Conservation (phyloP, 768 basidiomycete species). For the Tulasnella sp. region DNA sequence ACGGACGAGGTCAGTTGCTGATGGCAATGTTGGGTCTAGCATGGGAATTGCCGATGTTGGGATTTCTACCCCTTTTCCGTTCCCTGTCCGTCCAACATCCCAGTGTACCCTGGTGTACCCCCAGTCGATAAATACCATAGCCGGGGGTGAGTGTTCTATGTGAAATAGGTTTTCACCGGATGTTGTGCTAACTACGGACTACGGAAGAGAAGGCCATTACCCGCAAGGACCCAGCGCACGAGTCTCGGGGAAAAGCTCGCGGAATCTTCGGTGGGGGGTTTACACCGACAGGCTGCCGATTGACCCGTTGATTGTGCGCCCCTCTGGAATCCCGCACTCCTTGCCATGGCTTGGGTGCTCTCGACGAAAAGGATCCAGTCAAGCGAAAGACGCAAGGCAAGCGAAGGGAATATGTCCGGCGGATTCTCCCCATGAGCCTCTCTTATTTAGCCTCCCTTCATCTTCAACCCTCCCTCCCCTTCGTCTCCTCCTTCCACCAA, state of each 20-base stretch:
- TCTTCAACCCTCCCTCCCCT: neutral
- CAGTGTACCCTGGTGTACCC: neutral
- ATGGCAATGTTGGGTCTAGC: neutral
- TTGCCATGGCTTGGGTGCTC: neutral
- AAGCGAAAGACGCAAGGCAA: neutral
- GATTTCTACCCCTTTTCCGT: neutral
- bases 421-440: neutral
- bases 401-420: constrained; percentile 3
- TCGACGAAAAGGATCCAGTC: neutral
- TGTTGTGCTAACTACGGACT: neutral
- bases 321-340: neutral
- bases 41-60: neutral
- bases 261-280: neutral
- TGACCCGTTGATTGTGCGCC: neutral
- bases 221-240: neutral
- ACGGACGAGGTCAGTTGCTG: neutral
- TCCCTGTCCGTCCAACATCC: neutral
- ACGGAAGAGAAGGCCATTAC: neutral
- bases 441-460: neutral
- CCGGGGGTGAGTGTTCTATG: neutral
- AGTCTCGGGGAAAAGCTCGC: constrained; percentile 2
- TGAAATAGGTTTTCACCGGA: neutral
- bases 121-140: neutral
- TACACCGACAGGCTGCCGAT: neutral
- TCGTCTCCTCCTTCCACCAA: neutral